Percentiles rank a stretch among this genome's conserved stretches.
Evolutionary conservation across 768 basidiomycete genomes (phyloP).

Genomic region (Amanita muscaria): DNA sequence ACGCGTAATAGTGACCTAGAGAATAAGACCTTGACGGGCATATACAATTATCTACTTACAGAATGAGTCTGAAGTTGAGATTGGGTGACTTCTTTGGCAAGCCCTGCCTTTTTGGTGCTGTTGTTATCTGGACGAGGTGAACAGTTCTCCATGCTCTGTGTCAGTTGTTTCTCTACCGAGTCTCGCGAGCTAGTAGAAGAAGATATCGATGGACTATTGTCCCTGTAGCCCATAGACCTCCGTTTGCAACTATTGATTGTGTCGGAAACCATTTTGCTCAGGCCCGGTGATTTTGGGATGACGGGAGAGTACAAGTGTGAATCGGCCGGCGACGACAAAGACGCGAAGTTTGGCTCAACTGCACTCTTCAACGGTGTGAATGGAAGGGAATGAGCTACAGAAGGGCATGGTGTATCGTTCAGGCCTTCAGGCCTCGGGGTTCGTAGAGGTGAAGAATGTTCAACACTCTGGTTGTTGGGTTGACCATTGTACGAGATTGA

Average conservation of each 20-base stretch:
- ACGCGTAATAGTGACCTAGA: background rate
- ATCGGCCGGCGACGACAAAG: constrained; percentile 19
- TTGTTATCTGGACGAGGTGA: background rate
- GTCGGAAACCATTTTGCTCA: constrained; percentile 11
- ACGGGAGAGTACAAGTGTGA: constrained; percentile 6
- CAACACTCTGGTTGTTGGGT: too few species aligned
- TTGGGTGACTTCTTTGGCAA: background rate
- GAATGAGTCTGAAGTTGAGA: background rate
- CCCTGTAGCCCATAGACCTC: background rate
- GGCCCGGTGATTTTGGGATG: constrained; percentile 11
- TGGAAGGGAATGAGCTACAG: constrained; percentile 6
- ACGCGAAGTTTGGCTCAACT: constrained; percentile 17
- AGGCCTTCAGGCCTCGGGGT: too few species aligned
- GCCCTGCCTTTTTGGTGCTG: background rate
- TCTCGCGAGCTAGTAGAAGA: constrained; percentile 31
- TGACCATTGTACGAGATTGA: too few species aligned
- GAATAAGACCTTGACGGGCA: background rate
- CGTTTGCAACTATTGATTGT: constrained; percentile 1
- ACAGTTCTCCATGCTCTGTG: constrained; percentile 21
- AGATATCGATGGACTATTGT: constrained; percentile 17
- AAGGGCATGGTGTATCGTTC: background rate
- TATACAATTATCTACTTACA: background rate
- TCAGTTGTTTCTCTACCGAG: constrained; percentile 41
- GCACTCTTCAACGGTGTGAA: constrained; percentile 10
- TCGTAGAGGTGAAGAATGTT: too few species aligned